Evolutionary conservation across 2,329 filamentous ascomycete species (phyloP), one percentile per base, ranked within the genome.

Genomic region (Clonostachys solani): DNA sequence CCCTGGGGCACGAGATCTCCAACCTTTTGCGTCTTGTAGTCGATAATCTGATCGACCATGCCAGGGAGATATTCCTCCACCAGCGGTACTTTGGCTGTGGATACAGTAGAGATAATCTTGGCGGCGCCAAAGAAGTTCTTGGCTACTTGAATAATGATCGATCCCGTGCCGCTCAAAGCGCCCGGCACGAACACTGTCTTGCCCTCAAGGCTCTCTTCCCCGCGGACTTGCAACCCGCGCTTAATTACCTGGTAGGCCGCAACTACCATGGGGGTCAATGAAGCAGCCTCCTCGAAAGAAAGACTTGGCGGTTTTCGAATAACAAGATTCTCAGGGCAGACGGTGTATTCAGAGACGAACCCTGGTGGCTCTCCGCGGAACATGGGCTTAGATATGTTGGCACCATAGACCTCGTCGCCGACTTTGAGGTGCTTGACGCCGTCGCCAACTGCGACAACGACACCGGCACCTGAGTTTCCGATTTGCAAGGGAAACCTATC

Each of bases 161-260:
- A 62, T 0, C 78, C 77, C 0, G 69, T 72, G 1, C 68, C 73
- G 46, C 75, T 70, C 36, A 81, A 64, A 1, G 69, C 77, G 3
- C 64, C 78, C 0, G 74, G 67, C 7, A 81, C 64, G 48, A 75
- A 76, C 2, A 77, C 74, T 2, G 74, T 78, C 60, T 74, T 76
- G 9, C 74, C 75, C 17, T 67, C 58, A 1, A 81, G 66, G 16
- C 54, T 63, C 36, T 61, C 61, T n/a, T 47, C 45, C n/a, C 64
- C 64, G 40, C 65, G 54, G 8, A 69, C 54, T 34, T 58, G 56
- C 33, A 74, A 50, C 1, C 67, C 75, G 3, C 59, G 62, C 35
- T 60, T 61, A 38, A 78, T 61, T 19, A 60, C 55, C 54, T 80
- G 75, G 18, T 69, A 58, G 0, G 72, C 68, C 3, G 73, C 75